Percentiles rank a stretch among this genome's conserved stretches.
Evolutionary conservation across 1,284 basidiomycete genomes (phyloP).

Genomic region (Ganoderma sinense): DNA sequence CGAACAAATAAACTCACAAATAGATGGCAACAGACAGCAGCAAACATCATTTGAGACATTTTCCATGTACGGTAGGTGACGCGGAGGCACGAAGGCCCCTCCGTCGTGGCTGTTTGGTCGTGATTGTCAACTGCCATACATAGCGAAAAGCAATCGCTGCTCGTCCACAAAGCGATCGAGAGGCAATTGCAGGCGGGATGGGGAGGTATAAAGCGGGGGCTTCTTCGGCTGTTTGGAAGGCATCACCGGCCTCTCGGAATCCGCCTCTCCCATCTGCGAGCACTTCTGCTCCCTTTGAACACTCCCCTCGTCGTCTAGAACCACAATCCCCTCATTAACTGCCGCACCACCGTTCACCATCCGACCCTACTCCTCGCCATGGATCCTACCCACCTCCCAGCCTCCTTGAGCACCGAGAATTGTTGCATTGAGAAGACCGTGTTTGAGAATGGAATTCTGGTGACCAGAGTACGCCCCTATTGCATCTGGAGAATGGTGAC

Average conservation of each 20-base stretch:
- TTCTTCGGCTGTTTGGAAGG: not conserved
- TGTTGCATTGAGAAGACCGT: not conserved
- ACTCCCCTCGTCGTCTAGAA: not conserved
- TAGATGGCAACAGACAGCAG: not conserved
- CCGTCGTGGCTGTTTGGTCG: not conserved
- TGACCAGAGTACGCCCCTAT: not conserved
- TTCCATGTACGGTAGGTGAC: not conserved
- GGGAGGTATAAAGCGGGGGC: not conserved
- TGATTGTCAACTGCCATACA: conserved; percentile 3
- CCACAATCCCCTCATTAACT: not conserved
- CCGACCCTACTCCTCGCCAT: not conserved
- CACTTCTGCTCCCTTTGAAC: not conserved
- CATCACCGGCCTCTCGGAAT: not conserved
- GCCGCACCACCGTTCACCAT: not conserved
- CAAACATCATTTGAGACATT: not conserved
- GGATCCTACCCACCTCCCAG: not conserved
- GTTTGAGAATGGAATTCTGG: not conserved
- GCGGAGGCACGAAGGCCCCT: not conserved
- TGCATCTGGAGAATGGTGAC: not conserved
- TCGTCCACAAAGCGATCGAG: conserved; percentile 4
- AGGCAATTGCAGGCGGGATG: not conserved
- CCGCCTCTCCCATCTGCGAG: not conserved
- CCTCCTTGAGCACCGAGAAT: not conserved
- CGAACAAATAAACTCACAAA: not conserved
- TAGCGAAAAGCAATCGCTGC: conserved; percentile 1